Evolutionary conservation across 345 rosid species (phyloP).

Genomic region (Moringa oleifera): DNA sequence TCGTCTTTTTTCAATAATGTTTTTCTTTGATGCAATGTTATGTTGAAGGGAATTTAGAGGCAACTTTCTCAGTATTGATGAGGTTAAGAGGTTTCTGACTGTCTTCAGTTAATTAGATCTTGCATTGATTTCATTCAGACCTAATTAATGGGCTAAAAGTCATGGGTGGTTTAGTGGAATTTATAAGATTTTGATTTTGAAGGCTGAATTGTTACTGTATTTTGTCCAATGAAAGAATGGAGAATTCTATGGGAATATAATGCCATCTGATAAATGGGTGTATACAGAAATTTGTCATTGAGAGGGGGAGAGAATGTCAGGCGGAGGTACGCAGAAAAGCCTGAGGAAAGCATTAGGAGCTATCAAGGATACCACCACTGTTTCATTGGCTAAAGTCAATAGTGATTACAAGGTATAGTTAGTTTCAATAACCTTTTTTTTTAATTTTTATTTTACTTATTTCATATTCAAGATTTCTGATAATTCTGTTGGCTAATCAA

Average conservation of each 20-base stretch:
- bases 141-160: background rate
- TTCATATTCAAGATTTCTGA: background rate
- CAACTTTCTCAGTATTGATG: background rate
- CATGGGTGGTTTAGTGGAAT: background rate
- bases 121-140: background rate
- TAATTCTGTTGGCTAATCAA: background rate
- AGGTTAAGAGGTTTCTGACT: background rate
- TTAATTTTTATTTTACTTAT: too few relatives aligned
- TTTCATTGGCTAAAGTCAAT: slow-evolving; percentile 95
- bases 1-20: too few relatives aligned
- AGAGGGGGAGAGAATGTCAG: slow-evolving; percentile 55
- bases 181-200: background rate
- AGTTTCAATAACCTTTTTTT: too few relatives aligned
- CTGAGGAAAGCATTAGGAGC: slow-evolving; percentile 95
- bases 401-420: slow-evolving; percentile 84
- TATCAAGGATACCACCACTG: slow-evolving; percentile 92
- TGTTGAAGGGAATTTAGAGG: background rate
- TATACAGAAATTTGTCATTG: slow-evolving; percentile 24
- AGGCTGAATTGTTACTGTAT: background rate
- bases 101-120: background rate
- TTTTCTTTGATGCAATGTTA: background rate
- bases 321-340: slow-evolving; percentile 83
- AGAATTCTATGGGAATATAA: background rate
- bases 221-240: background rate
- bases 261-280: background rate